These are phyloP conservation scores for Paraphysoderma sedebokerense DNA, from an alignment of 371 early-diverging fungal species.

Conservation along the genomic window DNA sequence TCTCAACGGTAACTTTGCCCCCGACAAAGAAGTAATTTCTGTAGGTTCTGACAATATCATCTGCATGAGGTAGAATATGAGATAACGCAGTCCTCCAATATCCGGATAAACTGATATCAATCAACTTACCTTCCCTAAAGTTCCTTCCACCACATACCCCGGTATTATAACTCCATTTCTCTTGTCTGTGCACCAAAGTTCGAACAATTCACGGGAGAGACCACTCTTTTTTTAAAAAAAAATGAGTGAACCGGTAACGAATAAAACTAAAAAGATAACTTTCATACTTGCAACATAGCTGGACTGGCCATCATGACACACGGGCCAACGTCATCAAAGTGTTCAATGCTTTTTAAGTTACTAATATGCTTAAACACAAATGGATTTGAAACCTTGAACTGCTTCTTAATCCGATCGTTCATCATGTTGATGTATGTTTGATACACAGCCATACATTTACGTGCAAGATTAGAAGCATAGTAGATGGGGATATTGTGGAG, in stretches of 20 bases:
- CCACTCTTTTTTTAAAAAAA: slow-evolving; percentile 54
- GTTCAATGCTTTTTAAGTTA: slow-evolving; percentile 78
- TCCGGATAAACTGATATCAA: not conserved
- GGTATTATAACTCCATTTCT: slow-evolving; percentile 96
- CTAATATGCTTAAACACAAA: slow-evolving; percentile 97
- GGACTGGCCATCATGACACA: slow-evolving; percentile 99
- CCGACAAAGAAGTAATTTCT: slow-evolving; percentile 76
- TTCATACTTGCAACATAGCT: slow-evolving; percentile 90
- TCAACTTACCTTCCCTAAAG: slow-evolving; percentile 74
- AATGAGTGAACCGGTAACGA: not conserved
- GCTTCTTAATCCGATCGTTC: slow-evolving; percentile 92
- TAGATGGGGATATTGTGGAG: slow-evolving; percentile 94
- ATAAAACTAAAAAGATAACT: not conserved
- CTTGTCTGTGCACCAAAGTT: slow-evolving; percentile 93
- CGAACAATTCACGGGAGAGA: slow-evolving; percentile 92
- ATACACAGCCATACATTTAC: slow-evolving; percentile 97
- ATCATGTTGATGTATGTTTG: slow-evolving; percentile 99
- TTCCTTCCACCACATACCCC: slow-evolving; percentile 99
- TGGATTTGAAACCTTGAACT: slow-evolving; percentile 85
- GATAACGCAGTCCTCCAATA: not conserved
- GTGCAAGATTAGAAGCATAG: slow-evolving; percentile 95
- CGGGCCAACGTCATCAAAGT: slow-evolving; percentile 95
- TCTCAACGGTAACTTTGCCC: slow-evolving; percentile 72
- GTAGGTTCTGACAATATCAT: slow-evolving; percentile 87
- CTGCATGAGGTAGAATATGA: slow-evolving; percentile 12